Evolutionary conservation across 75 land plant genomes (phyloP), one percentile per base, ranked within the genome.

Genomic region (Adiantum capillusveneris): DNA sequence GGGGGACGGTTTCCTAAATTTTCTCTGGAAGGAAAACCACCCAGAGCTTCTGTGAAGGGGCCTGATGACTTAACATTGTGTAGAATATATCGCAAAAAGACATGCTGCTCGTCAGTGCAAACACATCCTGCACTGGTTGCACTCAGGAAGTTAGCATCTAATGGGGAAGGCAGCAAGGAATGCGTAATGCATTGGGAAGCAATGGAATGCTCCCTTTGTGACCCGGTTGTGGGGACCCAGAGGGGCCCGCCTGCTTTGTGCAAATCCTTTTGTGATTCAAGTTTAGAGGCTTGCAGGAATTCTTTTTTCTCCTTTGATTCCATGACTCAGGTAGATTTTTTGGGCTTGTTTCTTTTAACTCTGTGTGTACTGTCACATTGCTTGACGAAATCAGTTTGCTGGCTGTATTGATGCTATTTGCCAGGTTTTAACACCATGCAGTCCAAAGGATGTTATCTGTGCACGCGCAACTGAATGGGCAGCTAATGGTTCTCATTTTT

Each of bases 171-270:
- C 59, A 81, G 67, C 60, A 59, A 75, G 62, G 84, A 86, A n/a
- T 90, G 96, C 76, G 65, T 86, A 57, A 68, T 81, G 14, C 44
- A 80, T 27, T 90, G 96, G 96, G 91, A 90, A 66, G 66, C 84
- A 22, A 44, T 90, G 65, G 87, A 90, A 67, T 90, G 96, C 59
- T 73, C 96, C 0, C 76, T 90, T 19, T 90, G 96, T 73, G 87
- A 90, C 78, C 96, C 96, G 41, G 75, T 25, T 20, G 75, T 90
- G 28, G 96, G 96, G 16, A 65, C 72, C 59, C 57, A 57, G 44
- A 75, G 81, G 29, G 96, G 96, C 44, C 90, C 81, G 28, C 96
- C 96, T 1, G 43, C 67, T 6, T 65, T 90, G 20, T 90, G 96
- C 52, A 55, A 62, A 7, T 76, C 86, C 16, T 75, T 90, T 44